Percentiles rank a stretch among this genome's conserved stretches.
Evolutionary conservation across 2,329 filamentous ascomycete genomes (phyloP).

Genomic region (Fusarium stilboides): DNA sequence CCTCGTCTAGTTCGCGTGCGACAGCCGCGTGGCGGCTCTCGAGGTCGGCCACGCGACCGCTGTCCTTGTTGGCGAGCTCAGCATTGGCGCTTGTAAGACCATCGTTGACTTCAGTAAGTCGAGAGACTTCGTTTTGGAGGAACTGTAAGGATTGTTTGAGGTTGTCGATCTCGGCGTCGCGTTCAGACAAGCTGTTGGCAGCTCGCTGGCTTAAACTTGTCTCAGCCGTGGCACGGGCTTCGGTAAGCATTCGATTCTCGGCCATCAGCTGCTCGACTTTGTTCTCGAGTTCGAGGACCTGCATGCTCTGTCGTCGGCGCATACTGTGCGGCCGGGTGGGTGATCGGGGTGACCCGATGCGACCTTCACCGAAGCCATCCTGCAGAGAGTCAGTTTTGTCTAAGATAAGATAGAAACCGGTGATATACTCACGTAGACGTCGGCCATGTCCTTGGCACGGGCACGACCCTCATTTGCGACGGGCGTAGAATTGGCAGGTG

Average conservation of each 20-base stretch:
- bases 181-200: slow-evolving; percentile 81
- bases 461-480: slow-evolving; percentile 90
- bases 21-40: slow-evolving; percentile 77
- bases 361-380: slow-evolving; percentile 95
- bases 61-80: slow-evolving; percentile 82
- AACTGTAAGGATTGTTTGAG: slow-evolving; percentile 84
- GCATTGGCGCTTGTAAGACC: slow-evolving; percentile 83
- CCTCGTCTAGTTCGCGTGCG: slow-evolving; percentile 77
- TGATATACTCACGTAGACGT: slow-evolving; percentile 86
- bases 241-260: slow-evolving; percentile 85
- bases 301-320: slow-evolving; percentile 97
- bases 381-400: slow-evolving; percentile 58
- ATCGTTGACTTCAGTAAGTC: slow-evolving; percentile 86
- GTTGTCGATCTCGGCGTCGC: slow-evolving; percentile 88
- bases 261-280: slow-evolving; percentile 86
- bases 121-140: slow-evolving; percentile 84
- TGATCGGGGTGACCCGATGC: slow-evolving; percentile 87
- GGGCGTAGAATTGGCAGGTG: slow-evolving; percentile 66
- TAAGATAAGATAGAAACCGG: slow-evolving; percentile 32
- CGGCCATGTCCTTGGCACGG: slow-evolving; percentile 88
- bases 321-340: slow-evolving; percentile 95
- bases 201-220: slow-evolving; percentile 75
- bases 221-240: slow-evolving; percentile 80
- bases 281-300: slow-evolving; percentile 91
- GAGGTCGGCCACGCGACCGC: slow-evolving; percentile 77